Evolutionary conservation across 495 filamentous ascomycete species (phyloP).

Genomic region (Hyaloscypha bicolor): DNA sequence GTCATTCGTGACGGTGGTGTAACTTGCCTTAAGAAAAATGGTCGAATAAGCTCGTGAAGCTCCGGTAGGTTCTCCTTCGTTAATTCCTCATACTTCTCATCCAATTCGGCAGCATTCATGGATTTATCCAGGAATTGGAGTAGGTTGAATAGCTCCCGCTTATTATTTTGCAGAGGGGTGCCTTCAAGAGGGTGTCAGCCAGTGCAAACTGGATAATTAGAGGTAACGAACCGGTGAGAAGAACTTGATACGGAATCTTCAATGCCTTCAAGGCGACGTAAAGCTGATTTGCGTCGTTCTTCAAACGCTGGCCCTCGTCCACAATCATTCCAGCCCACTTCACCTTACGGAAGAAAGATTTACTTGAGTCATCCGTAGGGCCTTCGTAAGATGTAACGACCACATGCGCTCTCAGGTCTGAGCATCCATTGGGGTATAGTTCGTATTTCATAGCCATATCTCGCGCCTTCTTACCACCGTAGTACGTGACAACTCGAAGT

Average conservation of each 20-base stretch:
- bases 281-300: constrained; percentile 84
- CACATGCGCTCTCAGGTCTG: constrained; percentile 76
- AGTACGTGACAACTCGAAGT: constrained; percentile 88
- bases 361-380: constrained; percentile 67
- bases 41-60: constrained; percentile 83
- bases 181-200: constrained; percentile 36
- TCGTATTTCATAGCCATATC: constrained; percentile 75
- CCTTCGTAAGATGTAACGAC: constrained; percentile 95
- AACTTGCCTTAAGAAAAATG: constrained; percentile 56
- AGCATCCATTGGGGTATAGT: constrained; percentile 64
- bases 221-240: constrained; percentile 68
- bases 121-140: constrained; percentile 82
- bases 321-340: constrained; percentile 90
- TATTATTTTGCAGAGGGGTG: constrained; percentile 95
- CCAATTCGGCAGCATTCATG: constrained; percentile 69
- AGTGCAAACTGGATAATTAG: not conserved
- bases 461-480: constrained; percentile 71
- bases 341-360: constrained; percentile 61
- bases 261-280: constrained; percentile 73
- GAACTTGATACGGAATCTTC: constrained; percentile 75
- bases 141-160: constrained; percentile 90
- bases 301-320: constrained; percentile 95
- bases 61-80: constrained; percentile 77
- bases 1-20: not conserved
- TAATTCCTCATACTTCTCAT: constrained; percentile 72